These are phyloP conservation scores for Botrytis porri DNA, from an alignment of 2,329 filamentous ascomycete genomes.

Conservation along the genomic window DNA sequence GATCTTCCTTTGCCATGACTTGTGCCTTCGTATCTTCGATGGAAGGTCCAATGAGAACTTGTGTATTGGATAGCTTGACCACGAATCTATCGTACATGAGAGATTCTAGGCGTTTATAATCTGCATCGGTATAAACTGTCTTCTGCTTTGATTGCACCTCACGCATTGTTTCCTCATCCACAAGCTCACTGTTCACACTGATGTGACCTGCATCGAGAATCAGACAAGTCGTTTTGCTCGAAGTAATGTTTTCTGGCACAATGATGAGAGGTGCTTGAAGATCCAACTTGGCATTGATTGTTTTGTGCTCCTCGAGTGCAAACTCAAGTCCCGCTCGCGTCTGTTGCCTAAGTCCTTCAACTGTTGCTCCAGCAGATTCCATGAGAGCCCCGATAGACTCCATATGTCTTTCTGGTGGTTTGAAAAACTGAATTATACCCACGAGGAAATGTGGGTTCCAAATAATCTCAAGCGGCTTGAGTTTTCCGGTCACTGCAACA, in stretches of 20 bases:
- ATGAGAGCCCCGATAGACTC: conserved; percentile 95
- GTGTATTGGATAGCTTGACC: conserved; percentile 88
- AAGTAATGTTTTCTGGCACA: conserved; percentile 86
- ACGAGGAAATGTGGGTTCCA: conserved; percentile 95
- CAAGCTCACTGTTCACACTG: conserved; percentile 88
- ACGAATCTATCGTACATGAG: conserved; percentile 98
- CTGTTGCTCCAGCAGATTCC: conserved; percentile 92
- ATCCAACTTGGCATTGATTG: conserved; percentile 92
- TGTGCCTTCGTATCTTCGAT: conserved; percentile 87
- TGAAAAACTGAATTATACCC: conserved; percentile 91
- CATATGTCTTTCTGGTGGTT: conserved; percentile 95
- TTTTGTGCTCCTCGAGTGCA: conserved; percentile 95
- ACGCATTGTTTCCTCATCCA: conserved; percentile 84
- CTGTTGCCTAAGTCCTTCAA: conserved; percentile 91
- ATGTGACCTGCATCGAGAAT: conserved; percentile 97
- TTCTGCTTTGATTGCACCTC: conserved; percentile 90
- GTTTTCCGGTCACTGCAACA: conserved; percentile 80
- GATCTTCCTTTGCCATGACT: conserved; percentile 63
- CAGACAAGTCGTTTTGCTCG: conserved; percentile 76
- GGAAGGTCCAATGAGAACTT: conserved; percentile 90
- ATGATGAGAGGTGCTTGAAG: conserved; percentile 96
- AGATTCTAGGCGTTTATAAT: conserved; percentile 82
- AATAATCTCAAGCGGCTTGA: conserved; percentile 94
- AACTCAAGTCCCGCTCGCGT: conserved; percentile 95
- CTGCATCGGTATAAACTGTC: conserved; percentile 81